Conservation (phyloP, 306 rosid genomes). For the Cucumis hystrix region DNA sequence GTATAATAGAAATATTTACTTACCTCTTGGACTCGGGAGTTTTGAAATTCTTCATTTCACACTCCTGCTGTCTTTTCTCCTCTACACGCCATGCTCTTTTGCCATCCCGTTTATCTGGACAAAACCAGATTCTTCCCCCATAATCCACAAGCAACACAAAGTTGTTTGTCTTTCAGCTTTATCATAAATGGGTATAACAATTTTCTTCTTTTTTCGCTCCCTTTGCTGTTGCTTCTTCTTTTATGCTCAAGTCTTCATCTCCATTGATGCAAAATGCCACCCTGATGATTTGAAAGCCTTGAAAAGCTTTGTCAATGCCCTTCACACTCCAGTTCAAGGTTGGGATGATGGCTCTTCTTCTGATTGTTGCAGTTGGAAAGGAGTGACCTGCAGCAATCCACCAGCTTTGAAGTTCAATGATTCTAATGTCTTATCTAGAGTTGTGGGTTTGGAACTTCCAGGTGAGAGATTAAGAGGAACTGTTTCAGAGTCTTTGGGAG, state of each 20-base stretch:
- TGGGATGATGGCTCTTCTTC: slow-evolving; percentile 1
- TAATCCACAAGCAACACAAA: neutral
- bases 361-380: slow-evolving; percentile 31
- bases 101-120: neutral
- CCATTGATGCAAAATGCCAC: neutral
- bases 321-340: neutral
- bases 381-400: slow-evolving; percentile 20
- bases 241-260: neutral
- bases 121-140: neutral
- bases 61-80: neutral
- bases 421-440: slow-evolving; percentile 17
- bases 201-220: neutral
- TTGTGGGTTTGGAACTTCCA: slow-evolving; percentile 21
- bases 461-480: slow-evolving; percentile 14
- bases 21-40: neutral
- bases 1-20: neutral
- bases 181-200: neutral
- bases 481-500: slow-evolving; percentile 21
- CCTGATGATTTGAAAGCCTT: slow-evolving; percentile 1
- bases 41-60: neutral
- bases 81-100: neutral
- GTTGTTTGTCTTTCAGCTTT: neutral
- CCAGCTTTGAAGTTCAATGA: neutral
- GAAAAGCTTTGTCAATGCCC: neutral
- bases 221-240: neutral